phyloP scores from a whole-genome alignment of 202 grass and related monocot species.

The Eragrostis tef region DNA sequence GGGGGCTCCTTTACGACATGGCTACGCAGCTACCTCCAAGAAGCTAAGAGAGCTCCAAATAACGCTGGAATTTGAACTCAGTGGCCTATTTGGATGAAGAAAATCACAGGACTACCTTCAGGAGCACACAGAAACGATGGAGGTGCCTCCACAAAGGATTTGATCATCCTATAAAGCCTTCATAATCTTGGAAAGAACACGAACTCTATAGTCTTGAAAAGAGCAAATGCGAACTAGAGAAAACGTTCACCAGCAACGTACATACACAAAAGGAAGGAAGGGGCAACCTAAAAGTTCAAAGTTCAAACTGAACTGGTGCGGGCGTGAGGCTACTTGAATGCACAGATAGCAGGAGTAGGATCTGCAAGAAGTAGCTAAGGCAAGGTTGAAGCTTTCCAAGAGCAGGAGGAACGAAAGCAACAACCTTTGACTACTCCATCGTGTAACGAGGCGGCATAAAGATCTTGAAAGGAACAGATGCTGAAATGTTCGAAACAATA shows the following conservation, averaged over 20 bases:
- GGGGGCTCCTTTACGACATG: constrained; percentile 39
- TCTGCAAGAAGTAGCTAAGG: constrained; percentile 55
- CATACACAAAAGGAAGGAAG: constrained; percentile 24
- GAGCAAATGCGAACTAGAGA: constrained; percentile 36
- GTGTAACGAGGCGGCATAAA: constrained; percentile 54
- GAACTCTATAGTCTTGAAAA: constrained; percentile 28
- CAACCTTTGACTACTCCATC: constrained; percentile 61
- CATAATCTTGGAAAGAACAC: constrained; percentile 31
- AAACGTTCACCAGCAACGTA: constrained; percentile 28
- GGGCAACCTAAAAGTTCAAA: constrained; percentile 34
- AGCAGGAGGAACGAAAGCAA: constrained; percentile 60
- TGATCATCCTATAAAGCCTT: constrained; percentile 35
- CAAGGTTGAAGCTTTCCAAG: constrained; percentile 54
- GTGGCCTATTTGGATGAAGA: constrained; percentile 23
- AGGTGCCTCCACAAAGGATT: constrained; percentile 2
- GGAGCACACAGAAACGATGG: constrained; percentile 23
- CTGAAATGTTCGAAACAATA: constrained; percentile 42
- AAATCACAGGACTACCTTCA: constrained; percentile 24
- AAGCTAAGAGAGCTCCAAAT: constrained; percentile 36
- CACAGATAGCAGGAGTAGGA: constrained; percentile 55
- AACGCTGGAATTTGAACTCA: constrained; percentile 38
- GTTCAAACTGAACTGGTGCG: constrained; percentile 36
- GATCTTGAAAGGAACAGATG: constrained; percentile 65
- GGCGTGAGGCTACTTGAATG: constrained; percentile 52
- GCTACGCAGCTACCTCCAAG: constrained; percentile 32